These are phyloP conservation scores for Symbiotaphrina buchneri DNA, from an alignment of 495 filamentous ascomycete genomes.

Conservation along the genomic window DNA sequence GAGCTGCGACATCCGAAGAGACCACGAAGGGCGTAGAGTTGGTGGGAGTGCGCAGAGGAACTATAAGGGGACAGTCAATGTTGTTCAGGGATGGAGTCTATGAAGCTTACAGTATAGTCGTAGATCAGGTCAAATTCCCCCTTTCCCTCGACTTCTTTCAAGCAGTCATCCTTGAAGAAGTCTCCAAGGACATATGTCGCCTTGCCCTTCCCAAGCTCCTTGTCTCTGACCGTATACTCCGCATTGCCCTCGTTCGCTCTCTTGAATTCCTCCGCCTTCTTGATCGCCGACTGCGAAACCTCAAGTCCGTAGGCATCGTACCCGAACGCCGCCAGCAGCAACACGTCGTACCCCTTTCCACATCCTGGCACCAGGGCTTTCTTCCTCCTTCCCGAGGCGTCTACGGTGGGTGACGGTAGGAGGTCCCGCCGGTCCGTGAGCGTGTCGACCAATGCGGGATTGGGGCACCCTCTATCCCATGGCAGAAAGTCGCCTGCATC, in stretches of 20 bases:
- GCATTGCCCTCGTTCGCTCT: conserved; percentile 7
- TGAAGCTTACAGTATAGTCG: conserved; percentile 45
- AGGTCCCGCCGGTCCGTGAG: conserved; percentile 22
- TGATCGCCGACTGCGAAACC: conserved; percentile 29
- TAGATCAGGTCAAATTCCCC: conserved; percentile 55
- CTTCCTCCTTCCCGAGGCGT: conserved; percentile 8
- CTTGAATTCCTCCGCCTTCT: conserved; percentile 25
- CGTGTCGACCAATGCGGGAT: conserved; percentile 41
- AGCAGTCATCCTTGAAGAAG: conserved; percentile 49
- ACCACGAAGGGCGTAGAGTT: conserved; percentile 42
- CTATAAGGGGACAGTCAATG: conserved; percentile 14
- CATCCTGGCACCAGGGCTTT: conserved; percentile 32
- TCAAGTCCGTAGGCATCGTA: conserved; percentile 60
- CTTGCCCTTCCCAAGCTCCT: conserved; percentile 23
- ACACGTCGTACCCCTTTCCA: conserved; percentile 52
- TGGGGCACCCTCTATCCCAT: conserved; percentile 45
- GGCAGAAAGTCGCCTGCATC: conserved; percentile 33
- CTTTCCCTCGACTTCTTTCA: conserved; percentile 20
- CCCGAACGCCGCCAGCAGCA: conserved; percentile 44
- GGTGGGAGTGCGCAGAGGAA: conserved; percentile 64
- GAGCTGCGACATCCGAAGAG: conserved; percentile 37
- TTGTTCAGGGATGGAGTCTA: background rate
- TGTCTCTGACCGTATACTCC: conserved; percentile 15
- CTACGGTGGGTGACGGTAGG: conserved; percentile 10
- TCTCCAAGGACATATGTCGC: conserved; percentile 41